phyloP scores from a whole-genome alignment of 768 basidiomycete genomes.

The Flagelloscypha sp. region DNA sequence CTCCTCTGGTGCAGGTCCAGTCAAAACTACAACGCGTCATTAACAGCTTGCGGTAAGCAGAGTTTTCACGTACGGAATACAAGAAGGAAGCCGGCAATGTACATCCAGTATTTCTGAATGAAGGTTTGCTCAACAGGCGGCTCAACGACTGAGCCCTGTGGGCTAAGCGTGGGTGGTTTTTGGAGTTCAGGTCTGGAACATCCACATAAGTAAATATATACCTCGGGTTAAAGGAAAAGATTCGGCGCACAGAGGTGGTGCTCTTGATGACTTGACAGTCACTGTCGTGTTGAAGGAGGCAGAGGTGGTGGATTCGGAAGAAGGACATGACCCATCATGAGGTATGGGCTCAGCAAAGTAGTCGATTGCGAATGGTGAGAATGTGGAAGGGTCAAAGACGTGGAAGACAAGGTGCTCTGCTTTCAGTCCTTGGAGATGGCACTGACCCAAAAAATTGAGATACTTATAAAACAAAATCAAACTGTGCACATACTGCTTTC shows the following conservation, averaged over 20 bases:
- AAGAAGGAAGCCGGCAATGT: slow-evolving; percentile 51
- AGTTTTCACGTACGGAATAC: slow-evolving; percentile 54
- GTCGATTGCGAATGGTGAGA: slow-evolving; percentile 56
- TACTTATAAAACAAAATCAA: slow-evolving; percentile 10
- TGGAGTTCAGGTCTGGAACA: slow-evolving; percentile 55
- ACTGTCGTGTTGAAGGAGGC: slow-evolving; percentile 46
- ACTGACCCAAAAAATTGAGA: slow-evolving; percentile 37
- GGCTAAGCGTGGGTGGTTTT: slow-evolving; percentile 55
- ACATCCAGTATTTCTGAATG: slow-evolving; percentile 89
- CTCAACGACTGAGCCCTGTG: slow-evolving; percentile 55
- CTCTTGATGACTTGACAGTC: slow-evolving; percentile 31
- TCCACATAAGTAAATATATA: slow-evolving; percentile 7
- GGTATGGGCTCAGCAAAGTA: slow-evolving; percentile 64
- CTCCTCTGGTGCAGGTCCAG: slow-evolving; percentile 1
- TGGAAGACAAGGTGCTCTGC: slow-evolving; percentile 55
- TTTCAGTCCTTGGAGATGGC: slow-evolving; percentile 49
- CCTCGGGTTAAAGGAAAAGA: slow-evolving; percentile 15
- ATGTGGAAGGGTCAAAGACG: slow-evolving; percentile 27
- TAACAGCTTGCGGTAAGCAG: too few relatives aligned
- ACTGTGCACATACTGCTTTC: slow-evolving; percentile 39
- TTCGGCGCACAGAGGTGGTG: slow-evolving; percentile 58
- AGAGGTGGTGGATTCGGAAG: slow-evolving; percentile 17
- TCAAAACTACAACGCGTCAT: neutral
- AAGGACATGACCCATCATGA: slow-evolving; percentile 61
- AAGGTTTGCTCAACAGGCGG: slow-evolving; percentile 68